These are phyloP conservation scores for Boletus rubescentipes DNA, from an alignment of 768 basidiomycete genomes.

Conservation along the genomic window DNA sequence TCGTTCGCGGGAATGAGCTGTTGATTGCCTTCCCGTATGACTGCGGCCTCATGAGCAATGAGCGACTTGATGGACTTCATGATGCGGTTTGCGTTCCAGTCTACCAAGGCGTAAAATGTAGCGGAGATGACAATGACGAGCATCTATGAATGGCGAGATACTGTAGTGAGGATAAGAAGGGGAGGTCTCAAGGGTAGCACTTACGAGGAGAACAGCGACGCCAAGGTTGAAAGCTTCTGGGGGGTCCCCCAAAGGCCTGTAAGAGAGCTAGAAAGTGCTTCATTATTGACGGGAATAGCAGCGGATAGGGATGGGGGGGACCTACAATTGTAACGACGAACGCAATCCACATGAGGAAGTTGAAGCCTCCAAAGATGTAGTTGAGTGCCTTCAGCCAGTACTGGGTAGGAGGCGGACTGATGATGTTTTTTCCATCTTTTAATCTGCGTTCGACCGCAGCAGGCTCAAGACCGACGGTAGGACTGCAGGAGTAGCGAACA, in stretches of 20 bases:
- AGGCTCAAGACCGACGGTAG: slow-evolving; percentile 46
- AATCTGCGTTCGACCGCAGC: slow-evolving; percentile 42
- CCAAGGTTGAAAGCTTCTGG: slow-evolving; percentile 48
- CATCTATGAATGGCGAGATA: slow-evolving; percentile 30
- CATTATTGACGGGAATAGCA: slow-evolving; percentile 2
- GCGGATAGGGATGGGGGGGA: background rate
- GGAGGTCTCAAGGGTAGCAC: slow-evolving; percentile 21
- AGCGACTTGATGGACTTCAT: slow-evolving; percentile 60
- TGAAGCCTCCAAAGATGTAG: slow-evolving; percentile 60
- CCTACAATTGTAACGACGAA: slow-evolving; percentile 47
- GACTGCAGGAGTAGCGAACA: slow-evolving; percentile 43
- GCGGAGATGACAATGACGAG: slow-evolving; percentile 43
- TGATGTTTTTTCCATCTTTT: slow-evolving; percentile 45
- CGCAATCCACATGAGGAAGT: slow-evolving; percentile 54
- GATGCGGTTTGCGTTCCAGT: slow-evolving; percentile 48
- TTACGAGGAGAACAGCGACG: slow-evolving; percentile 49
- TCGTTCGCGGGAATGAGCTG: slow-evolving; percentile 51
- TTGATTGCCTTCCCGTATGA: slow-evolving; percentile 49
- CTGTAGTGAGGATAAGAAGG: background rate
- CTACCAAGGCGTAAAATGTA: slow-evolving; percentile 50
- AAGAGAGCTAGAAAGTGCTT: slow-evolving; percentile 44
- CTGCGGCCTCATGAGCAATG: slow-evolving; percentile 57
- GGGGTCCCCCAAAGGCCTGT: slow-evolving; percentile 46
- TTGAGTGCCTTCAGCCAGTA: slow-evolving; percentile 49
- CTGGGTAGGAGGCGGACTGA: slow-evolving; percentile 48